These are phyloP conservation scores for Ceratobasidium sp. DNA, from an alignment of 1,284 basidiomycete species.

Conservation along the genomic window DNA sequence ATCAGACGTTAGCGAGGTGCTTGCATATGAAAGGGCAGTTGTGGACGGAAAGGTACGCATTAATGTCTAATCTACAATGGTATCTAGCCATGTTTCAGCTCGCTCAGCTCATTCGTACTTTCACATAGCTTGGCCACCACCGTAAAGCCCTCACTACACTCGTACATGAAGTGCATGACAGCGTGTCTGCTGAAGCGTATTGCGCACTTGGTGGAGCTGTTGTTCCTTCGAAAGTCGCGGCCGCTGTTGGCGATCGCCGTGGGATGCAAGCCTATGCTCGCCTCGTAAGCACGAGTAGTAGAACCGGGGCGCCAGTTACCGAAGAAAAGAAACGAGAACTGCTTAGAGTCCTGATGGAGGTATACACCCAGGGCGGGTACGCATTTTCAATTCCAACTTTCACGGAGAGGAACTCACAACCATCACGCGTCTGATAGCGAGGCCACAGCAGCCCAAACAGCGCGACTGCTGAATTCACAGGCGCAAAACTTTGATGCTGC, in stretches of 20 bases:
- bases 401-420: constrained; percentile 13
- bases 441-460: constrained; percentile 63
- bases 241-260: constrained; percentile 62
- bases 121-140: constrained; percentile 69
- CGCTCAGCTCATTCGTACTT: not conserved
- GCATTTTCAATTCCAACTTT: not conserved
- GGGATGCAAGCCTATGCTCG: constrained; percentile 67
- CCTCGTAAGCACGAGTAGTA: constrained; percentile 53
- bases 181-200: constrained; percentile 81
- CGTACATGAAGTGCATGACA: constrained; percentile 76
- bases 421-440: constrained; percentile 56
- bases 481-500: constrained; percentile 78
- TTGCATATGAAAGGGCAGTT: constrained; percentile 80
- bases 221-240: constrained; percentile 69
- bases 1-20: constrained; percentile 57
- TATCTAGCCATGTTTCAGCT: not conserved
- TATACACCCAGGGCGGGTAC: constrained; percentile 79
- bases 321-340: constrained; percentile 68
- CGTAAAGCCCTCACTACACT: constrained; percentile 73
- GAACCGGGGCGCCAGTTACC: constrained; percentile 56
- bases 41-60: constrained; percentile 79
- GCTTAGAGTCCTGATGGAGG: constrained; percentile 75
- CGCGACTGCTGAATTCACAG: constrained; percentile 79
- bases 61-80: constrained; percentile 9
- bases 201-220: constrained; percentile 79